Base-by-base conservation (phyloP, 352 stramenopile species). In the Phytophthora pini region DNA sequence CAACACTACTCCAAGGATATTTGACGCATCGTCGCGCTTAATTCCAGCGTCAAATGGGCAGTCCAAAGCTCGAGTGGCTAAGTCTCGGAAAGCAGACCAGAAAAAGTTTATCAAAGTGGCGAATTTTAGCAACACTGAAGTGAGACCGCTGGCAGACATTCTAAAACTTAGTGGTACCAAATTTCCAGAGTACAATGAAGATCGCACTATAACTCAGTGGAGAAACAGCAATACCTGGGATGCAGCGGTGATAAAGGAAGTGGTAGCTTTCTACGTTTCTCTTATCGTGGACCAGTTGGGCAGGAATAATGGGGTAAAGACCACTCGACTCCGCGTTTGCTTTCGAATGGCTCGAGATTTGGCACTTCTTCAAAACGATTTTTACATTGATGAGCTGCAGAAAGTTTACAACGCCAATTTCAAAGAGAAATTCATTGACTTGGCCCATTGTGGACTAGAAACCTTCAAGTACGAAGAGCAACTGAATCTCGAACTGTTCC, bases 271-370 rank as follows among this genome's bases (percentile, higher is more conserved):
- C 26, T 76, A 76, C 20, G 49, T 38, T 31, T 52, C 67, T 39
- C 41, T 22, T 20, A 12, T 65, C 29, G 2, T 65, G 36, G 8
- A 31, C 10, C 22, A 43, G 15, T 29, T 45, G 1, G 3, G 26
- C 17, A 15, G 1, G 4, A 49, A 20, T 4, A 17, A 48, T 34
- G 36, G 22, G n/a, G 5, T 17, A 22, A 40, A 50, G 29, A 11
- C 44, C 12, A 49, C 56, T n/a, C 66, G 56, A 63, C 41, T 70
- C 8, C 53, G 48, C 1, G 34, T 65, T 8, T 84, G 56, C 57
- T 90, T 77, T 61, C 51, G 49, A 27, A 72, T 90, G 63, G 47
- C 78, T 44, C 75, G 80, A 2, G 83, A 88, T 57, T 69, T 92
- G 32, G 65, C 63, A 12, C 39, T 92, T 22, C 77, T 92, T 46